phyloP scores from a whole-genome alignment of 768 basidiomycete genomes.

The Gelatoporia subvermispora region DNA sequence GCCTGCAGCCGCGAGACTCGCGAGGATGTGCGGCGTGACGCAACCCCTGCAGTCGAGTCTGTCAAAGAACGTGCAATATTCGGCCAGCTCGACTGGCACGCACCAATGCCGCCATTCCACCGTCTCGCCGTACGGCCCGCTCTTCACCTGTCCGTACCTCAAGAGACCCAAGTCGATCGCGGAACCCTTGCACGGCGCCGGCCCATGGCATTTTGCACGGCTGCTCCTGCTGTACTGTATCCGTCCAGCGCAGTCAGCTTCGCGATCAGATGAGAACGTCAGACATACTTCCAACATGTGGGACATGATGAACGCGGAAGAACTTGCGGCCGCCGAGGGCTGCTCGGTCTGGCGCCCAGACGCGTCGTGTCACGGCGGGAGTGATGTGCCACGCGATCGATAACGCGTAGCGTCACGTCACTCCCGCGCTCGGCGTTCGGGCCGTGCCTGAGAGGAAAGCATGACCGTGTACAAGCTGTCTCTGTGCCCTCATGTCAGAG shows the following conservation, averaged over 20 bases:
- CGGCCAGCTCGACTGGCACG: constrained; percentile 14
- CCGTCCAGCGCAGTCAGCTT: neutral
- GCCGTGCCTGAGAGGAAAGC: no score
- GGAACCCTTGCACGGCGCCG: constrained; percentile 52
- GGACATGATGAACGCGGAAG: no score
- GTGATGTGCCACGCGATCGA: no score
- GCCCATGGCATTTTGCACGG: constrained; percentile 65
- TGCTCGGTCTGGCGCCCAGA: no score
- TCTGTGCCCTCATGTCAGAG: no score
- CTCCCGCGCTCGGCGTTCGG: no score
- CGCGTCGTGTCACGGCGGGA: no score
- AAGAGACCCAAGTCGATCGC: constrained; percentile 50
- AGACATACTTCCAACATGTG: constrained; percentile 24
- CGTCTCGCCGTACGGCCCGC: constrained; percentile 49
- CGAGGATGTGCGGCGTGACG: constrained; percentile 55
- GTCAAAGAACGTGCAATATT: constrained; percentile 2
- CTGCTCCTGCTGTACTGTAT: constrained; percentile 72
- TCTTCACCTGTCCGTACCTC: constrained; percentile 55
- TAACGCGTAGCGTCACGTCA: no score
- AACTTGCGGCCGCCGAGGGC: no score
- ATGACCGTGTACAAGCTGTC: no score
- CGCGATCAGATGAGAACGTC: neutral
- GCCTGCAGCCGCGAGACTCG: constrained; percentile 38
- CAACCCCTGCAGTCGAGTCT: no score
- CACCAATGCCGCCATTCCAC: constrained; percentile 80